Base-by-base conservation (phyloP, 306 rosid genomes). In the Quercus alba region DNA sequence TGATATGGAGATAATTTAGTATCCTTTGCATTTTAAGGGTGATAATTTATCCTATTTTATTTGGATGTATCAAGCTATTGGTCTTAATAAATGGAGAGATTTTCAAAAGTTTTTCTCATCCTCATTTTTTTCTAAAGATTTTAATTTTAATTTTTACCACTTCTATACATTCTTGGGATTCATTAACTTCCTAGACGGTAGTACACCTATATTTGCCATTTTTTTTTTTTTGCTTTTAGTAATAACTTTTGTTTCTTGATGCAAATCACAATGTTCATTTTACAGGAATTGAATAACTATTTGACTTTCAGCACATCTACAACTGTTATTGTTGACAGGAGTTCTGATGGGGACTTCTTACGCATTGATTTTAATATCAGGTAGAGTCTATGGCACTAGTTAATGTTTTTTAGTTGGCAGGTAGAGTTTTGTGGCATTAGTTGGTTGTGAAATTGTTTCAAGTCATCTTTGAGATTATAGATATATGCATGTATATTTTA, bases 301-400 rank as follows among this genome's bases (percentile, higher is more conserved):
- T 83, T 95, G 89, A 28, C 94, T 59, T 80, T 90, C 81, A 89
- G 89, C 86, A 95, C 98, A 80, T 88, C 99, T 74, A 91, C 98
- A 28, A 75, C 99, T 83, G 94, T 95, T 75, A 86, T 95, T 83
- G 97, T 93, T 76, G 99, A 95, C 87, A 77, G 83, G 85, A 95
- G 99, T 88, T 78, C 91, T 68, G 99, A 95, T 80, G 94, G 95
- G 20, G 98, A 95, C 33, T 93, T 83, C 83, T 84, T 93, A 74
- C 98, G 96, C 25, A 89, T 95, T 30, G 94, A 89, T 79, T 95
- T 95, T 87, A 89, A 93, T 85, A 75, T 95, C 85, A 95, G 99
- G 99, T 94, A 88, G 71, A 81, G 68, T 67, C 71, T 70, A 72
- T 56, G 25, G 77, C 11, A 63, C 58, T 74, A 11, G 75, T 74